Evolutionary conservation across 352 stramenopile species (phyloP).

Genomic region (Phytophthora colocasiae): DNA sequence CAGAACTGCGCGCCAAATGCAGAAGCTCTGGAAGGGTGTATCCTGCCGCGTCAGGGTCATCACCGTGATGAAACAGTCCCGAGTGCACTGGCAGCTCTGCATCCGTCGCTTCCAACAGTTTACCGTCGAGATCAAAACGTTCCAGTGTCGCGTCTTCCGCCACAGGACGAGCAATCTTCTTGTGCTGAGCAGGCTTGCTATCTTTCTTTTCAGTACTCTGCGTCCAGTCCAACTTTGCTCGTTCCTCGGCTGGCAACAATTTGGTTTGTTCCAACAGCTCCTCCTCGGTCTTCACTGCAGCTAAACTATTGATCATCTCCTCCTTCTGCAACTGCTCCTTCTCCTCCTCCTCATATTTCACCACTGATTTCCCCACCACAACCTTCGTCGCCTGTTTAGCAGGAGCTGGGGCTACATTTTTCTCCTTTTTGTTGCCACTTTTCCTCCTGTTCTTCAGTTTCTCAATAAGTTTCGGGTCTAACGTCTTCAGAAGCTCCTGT

Average conservation of each 20-base stretch:
- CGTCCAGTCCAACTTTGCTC: conserved; percentile 85
- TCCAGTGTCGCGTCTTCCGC: conserved; percentile 49
- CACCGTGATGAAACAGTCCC: conserved; percentile 82
- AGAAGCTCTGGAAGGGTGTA: conserved; percentile 82
- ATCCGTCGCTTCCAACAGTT: conserved; percentile 31
- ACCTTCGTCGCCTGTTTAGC: conserved; percentile 23
- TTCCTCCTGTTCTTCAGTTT: conserved; percentile 64
- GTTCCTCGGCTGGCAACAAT: conserved; percentile 66
- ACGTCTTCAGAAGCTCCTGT: conserved; percentile 59
- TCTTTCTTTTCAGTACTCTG: conserved; percentile 28
- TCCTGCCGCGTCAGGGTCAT: conserved; percentile 70
- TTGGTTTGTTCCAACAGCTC: conserved; percentile 56
- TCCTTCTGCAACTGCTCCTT: conserved; percentile 25
- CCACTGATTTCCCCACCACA: conserved; percentile 22
- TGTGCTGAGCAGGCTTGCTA: conserved; percentile 9
- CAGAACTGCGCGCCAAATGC: conserved; percentile 72
- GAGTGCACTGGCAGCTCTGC: conserved; percentile 52
- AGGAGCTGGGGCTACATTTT: not conserved
- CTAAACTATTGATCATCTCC: conserved; percentile 48
- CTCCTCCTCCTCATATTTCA: conserved; percentile 12
- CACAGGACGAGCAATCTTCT: conserved; percentile 17
- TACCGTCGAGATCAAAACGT: conserved; percentile 76
- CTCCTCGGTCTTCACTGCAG: conserved; percentile 68
- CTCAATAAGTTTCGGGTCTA: conserved; percentile 70
- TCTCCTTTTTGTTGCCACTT: conserved; percentile 6